Evolutionary conservation across 2,329 filamentous ascomycete species (phyloP), one percentile per base, ranked within the genome.

Genomic region (Fusarium haematococcum): DNA sequence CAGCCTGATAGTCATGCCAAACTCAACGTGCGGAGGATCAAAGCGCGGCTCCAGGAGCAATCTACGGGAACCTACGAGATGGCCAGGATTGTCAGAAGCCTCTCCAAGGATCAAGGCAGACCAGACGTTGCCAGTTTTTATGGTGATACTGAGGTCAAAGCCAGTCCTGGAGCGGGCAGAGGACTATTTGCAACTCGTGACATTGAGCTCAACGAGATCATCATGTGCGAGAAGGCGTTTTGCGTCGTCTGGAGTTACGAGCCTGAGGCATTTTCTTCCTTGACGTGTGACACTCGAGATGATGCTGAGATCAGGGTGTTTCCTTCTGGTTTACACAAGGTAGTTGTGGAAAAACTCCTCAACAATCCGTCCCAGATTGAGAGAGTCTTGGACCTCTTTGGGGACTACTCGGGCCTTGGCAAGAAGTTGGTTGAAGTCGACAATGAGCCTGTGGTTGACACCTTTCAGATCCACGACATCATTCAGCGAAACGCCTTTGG

Each of bases 161-260:
- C 73, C 0, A 82, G 78, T 23, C 65, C 65, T 0, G 76, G 75
- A 6, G 64, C 77, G 18, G 84, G 84, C 1, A 78, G 81, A 1
- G 84, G 84, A 1, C 69, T 86, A 0, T 85, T 86, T 48, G 80
- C 83, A 1, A 80, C 75, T 0, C 69, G 71, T 2, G 68, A 79
- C 20, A 77, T 85, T 30, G 69, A 77, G 18, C 60, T 70, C 3
- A 81, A 82, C 4, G 81, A 84, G 4, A 64, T 65, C 0, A 59
- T 77, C 8, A 73, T 86, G 65, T 81, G 80, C 30, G 84, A 84
- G 67, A 84, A 81, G 33, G 79, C 83, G 0, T 82, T 81, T 13
- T 80, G 75, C 16, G 77, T 77, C 0, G 78, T 79, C 9, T 82
- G 80, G 79, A 75, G 79, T 2, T 70, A 82, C n/a, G 79, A 82